These are phyloP conservation scores for Neonectria coccinea DNA, from an alignment of 2,329 filamentous ascomycete genomes.

Conservation along the genomic window DNA sequence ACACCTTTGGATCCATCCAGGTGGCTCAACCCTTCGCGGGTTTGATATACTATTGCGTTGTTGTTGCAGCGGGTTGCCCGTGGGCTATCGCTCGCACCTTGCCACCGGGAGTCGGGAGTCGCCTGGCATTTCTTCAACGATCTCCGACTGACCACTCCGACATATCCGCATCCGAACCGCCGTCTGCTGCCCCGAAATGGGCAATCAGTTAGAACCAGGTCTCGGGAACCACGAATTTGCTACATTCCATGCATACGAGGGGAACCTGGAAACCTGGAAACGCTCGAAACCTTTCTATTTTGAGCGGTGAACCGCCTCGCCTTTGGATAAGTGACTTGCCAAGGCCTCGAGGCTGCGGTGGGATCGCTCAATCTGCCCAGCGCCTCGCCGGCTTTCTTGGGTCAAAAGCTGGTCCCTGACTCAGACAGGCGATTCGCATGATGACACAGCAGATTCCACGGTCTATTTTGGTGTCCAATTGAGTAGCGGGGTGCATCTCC, in stretches of 20 bases:
- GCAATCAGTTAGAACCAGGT: slow-evolving; percentile 9
- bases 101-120: slow-evolving; percentile 20
- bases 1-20: neutral
- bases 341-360: slow-evolving; percentile 1
- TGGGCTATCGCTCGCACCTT: slow-evolving; percentile 17
- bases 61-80: slow-evolving; percentile 25
- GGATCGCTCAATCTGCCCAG: slow-evolving; percentile 2
- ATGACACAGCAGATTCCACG: neutral
- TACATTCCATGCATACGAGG: neutral
- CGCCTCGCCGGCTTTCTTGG: neutral
- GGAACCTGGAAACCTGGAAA: neutral
- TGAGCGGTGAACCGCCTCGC: neutral
- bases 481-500: neutral
- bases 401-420: neutral
- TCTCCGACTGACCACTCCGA: slow-evolving; percentile 35
- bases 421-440: neutral
- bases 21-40: neutral
- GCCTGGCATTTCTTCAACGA: slow-evolving; percentile 28
- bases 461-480: neutral
- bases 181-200: slow-evolving; percentile 22
- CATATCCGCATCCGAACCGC: slow-evolving; percentile 36
- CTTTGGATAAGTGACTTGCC: neutral
- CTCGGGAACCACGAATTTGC: neutral
- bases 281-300: neutral
- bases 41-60: neutral